These are phyloP conservation scores for Cladochytrium tenue DNA, from an alignment of 371 early-diverging fungal species.

Conservation along the genomic window DNA sequence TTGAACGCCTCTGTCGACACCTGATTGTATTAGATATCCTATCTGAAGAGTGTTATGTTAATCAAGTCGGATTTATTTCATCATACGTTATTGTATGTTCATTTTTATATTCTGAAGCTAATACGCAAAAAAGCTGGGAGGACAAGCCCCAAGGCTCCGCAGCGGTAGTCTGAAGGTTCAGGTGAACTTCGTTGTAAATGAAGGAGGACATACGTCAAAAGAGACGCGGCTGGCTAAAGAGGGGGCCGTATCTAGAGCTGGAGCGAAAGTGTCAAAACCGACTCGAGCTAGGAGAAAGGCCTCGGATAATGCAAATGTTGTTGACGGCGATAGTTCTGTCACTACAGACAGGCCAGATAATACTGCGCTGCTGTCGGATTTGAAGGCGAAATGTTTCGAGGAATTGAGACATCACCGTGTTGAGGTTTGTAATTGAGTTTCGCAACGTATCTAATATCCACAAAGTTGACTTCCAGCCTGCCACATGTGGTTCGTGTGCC, in stretches of 20 bases:
- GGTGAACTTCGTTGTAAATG: constrained; percentile 4
- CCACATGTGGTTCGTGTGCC: background rate
- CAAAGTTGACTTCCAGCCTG: background rate
- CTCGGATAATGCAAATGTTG: background rate
- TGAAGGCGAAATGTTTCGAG: constrained; percentile 15
- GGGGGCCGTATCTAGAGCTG: constrained; percentile 14
- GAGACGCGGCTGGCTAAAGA: background rate
- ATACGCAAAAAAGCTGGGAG: constrained; percentile 6
- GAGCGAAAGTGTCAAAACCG: constrained; percentile 10
- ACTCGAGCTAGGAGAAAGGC: constrained; percentile 4
- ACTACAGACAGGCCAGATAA: constrained; percentile 3
- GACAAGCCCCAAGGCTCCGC: background rate
- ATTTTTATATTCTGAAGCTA: background rate
- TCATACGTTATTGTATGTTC: constrained; percentile 34
- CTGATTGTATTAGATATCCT: constrained; percentile 64
- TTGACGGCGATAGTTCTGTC: background rate
- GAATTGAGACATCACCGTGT: constrained; percentile 13
- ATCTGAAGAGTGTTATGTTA: constrained; percentile 45
- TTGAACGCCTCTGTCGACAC: constrained; percentile 68
- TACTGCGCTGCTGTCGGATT: background rate
- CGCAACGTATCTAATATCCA: constrained; percentile 4
- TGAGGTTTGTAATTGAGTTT: constrained; percentile 12
- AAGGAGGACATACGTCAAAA: background rate
- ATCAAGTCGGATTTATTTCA: constrained; percentile 36
- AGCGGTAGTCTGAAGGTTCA: background rate